Evolutionary conservation across 2,329 filamentous ascomycete genomes (phyloP), one percentile per base, ranked within the genome.

Genomic region (Aspergillus novofumigatus): DNA sequence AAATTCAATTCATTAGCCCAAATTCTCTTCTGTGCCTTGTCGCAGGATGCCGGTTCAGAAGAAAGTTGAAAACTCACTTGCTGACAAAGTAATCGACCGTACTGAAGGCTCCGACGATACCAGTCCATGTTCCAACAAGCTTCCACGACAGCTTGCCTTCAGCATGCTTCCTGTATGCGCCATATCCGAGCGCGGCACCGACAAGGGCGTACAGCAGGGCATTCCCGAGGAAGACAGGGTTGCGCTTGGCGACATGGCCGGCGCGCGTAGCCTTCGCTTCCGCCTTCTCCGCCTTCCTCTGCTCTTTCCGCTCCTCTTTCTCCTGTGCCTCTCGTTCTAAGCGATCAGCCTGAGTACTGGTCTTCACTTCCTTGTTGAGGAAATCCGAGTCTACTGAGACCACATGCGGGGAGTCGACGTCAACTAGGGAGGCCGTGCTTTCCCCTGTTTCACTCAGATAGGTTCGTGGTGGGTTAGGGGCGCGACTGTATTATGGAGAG

Each of bases 61-160:
- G 4, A 5, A 17, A 28, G 3, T 29, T 32, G 11, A n/a, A 41
- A 26, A 66, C 78, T 71, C 62, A 81, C 78, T 77, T 78, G 77
- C 78, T 81, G 47, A 77, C 73, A 56, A 75, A 78, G 65, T 79
- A 81, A 65, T 81, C 78, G 29, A 72, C 75, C 3, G 73, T 69
- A 53, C 75, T 76, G 48, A 78, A 70, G 11, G 75, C 72, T 25
- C 77, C 77, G 20, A 81, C 72, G 26, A 69, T 75, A 9, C 75
- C 78, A 32, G 75, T 72, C 61, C 72, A 75, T 7, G 73, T 58
- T 10, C 77, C 76, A 54, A 77, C 72, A 48, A 78, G 58, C 61
- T 78, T 68, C 76, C 77, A 78, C 20, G 77, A 77, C 58, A 81
- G 68, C 60, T 75, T 74, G 44, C 78, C 78, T 53, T 72, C 67